These are phyloP conservation scores for Dysphania ambrosioides DNA, from an alignment of 148 eudicot genomes.

Conservation along the genomic window DNA sequence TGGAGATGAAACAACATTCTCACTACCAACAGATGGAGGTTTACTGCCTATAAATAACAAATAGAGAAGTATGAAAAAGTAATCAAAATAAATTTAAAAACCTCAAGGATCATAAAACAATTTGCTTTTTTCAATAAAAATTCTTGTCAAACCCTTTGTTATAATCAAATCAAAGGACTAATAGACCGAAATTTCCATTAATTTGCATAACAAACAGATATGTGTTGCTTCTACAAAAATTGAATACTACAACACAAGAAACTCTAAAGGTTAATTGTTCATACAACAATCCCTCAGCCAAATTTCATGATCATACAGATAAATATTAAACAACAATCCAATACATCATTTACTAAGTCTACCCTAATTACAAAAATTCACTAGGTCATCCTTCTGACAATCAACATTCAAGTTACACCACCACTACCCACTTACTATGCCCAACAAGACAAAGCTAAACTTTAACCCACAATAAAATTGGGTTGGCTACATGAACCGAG, in stretches of 20 bases:
- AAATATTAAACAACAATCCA: no score
- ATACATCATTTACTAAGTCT: no score
- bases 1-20: constrained; percentile 12
- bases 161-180: background rate
- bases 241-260: background rate
- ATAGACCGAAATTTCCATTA: background rate
- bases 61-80: background rate
- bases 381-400: background rate
- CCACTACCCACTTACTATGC: background rate
- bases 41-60: constrained; percentile 22
- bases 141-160: background rate
- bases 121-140: no score
- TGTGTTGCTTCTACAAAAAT: background rate
- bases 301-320: no score
- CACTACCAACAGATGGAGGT: constrained; percentile 17
- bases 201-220: background rate
- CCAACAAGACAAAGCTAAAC: background rate
- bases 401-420: background rate
- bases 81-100: no score
- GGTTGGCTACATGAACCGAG: background rate
- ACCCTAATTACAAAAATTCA: no score
- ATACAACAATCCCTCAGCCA: background rate
- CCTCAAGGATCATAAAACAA: background rate
- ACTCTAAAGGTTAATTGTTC: background rate
- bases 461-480: background rate